Evolutionary conservation across 495 filamentous ascomycete genomes (phyloP), one percentile per base, ranked within the genome.

Genomic region (Cercophora scortea): DNA sequence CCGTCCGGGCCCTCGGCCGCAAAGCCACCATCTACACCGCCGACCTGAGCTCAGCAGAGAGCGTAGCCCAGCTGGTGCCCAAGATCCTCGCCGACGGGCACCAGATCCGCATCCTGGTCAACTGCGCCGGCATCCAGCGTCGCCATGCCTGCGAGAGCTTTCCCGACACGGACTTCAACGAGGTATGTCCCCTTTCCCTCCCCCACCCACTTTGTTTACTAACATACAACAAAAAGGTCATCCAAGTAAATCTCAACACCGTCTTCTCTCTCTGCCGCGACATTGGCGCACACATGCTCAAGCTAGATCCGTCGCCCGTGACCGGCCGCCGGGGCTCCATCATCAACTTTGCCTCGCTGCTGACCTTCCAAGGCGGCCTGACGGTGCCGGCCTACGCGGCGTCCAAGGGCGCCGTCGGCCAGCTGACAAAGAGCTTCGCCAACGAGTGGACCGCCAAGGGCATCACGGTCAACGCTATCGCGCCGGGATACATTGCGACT

Each of bases 361-460:
- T 95, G 0, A 85, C 85, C 39, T 96, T 94, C 79, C 91, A 96
- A 61, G 91, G 92, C 47, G 91, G 92, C 0, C 74, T 95, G 41
- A 95, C 86, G 0, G 89, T 96, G 1, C 89, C 92, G 0, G 92
- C 90, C 2, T 96, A 96, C 69, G 85, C 91, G 10, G 90, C 92
- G 0, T 84, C 82, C 59, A 96, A 96, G 68, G 90, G 90, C 25
- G 91, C 87, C 4, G 81, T 96, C 1, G 82, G 82, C 15, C 89
- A 95, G 67, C 66, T 96, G 50, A 96, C 92, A 34, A 96, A 95
- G 65, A 83, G 86, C 13, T 74, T 95, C 40, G 83, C 84, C 18
- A 96, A 96, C 52, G 88, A 94, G 67, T 96, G 90, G 90, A 80
- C 86, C 3, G 67, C 75, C 2, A 75, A 83, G 59, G 89, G 90